Conservation (phyloP, 2,329 filamentous ascomycete genomes). For the Didymella pinodella region DNA sequence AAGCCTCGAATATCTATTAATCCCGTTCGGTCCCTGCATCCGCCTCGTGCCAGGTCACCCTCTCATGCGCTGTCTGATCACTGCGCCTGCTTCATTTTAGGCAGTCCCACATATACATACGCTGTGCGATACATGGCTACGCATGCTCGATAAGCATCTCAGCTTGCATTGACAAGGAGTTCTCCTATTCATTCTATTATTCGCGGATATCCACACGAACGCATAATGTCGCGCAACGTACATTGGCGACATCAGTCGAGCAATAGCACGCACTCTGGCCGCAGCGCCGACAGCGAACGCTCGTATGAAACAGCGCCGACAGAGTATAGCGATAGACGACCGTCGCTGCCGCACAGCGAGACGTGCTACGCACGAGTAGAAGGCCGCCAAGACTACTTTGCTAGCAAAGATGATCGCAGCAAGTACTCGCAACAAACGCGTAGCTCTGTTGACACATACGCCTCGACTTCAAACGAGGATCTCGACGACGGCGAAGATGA, state of each 20-base stretch:
- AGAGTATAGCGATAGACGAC: slow-evolving; percentile 44
- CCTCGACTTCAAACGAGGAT: slow-evolving; percentile 75
- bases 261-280: slow-evolving; percentile 41
- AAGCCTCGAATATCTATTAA: slow-evolving; percentile 30
- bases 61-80: slow-evolving; percentile 34
- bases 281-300: slow-evolving; percentile 42
- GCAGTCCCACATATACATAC: slow-evolving; percentile 35
- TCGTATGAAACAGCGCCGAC: slow-evolving; percentile 48
- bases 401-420: slow-evolving; percentile 21
- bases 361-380: slow-evolving; percentile 45
- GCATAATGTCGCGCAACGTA: slow-evolving; percentile 44
- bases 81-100: slow-evolving; percentile 32
- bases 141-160: slow-evolving; percentile 23
- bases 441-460: slow-evolving; percentile 79
- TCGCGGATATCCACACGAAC: slow-evolving; percentile 23
- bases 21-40: slow-evolving; percentile 30
- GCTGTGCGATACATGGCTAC: slow-evolving; percentile 28
- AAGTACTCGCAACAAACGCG: slow-evolving; percentile 45
- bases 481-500: slow-evolving; percentile 56
- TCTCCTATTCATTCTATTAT: slow-evolving; percentile 19
- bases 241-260: slow-evolving; percentile 48
- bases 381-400: slow-evolving; percentile 38
- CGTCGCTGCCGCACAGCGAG: slow-evolving; percentile 40
- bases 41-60: slow-evolving; percentile 40
- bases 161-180: slow-evolving; percentile 20